Evolutionary conservation across 768 basidiomycete species (phyloP), one percentile per base, ranked within the genome.

Genomic region (Lentinula detonsa): DNA sequence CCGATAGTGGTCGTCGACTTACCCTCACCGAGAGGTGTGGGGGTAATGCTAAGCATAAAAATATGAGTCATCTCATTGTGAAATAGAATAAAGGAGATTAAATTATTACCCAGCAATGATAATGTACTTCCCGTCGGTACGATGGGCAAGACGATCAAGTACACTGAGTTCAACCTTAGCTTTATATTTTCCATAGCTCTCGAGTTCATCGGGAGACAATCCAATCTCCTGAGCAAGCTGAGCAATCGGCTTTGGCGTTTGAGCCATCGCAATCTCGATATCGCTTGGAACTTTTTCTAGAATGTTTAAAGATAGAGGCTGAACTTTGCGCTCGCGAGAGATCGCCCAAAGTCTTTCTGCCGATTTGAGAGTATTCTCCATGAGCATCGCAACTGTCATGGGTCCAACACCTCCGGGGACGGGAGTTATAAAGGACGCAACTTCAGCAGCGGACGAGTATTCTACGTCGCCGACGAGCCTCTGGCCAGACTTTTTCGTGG

Each of bases 321-420:
- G 86, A 72, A 95, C 74, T 68, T 86, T 87, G 60, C 86, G 82
- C 11, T 81, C 71, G 52, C 87, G 83, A 48, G 83, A 75, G 55
- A 84, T 79, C 65, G 90, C 84, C 82, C 90, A 95, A 55, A 86
- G 81, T 56, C 91, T 86, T 72, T 91, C 83, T 23, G 95, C 95
- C 52, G 93, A 89, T 64, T 81, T 77, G 65, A 93, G 76, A 1
- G 95, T 96, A 75, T 98, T 99, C 69, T 87, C 83, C 95, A 99
- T 98, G 64, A 99, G 86, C 78, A 98, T 82, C 21, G 97, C 97
- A 61, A 99, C 97, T 13, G 97, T 99, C 95, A 98, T 97, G n/a
- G 97, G 97, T 11, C 97, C 97, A 57, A 99, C 97, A 61, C 97
- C 97, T 73, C 97, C 97, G 0, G 97, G 97, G 28, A 99, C 97